Evolutionary conservation across 768 basidiomycete species (phyloP).

Genomic region (Kockovaella imperatae): DNA sequence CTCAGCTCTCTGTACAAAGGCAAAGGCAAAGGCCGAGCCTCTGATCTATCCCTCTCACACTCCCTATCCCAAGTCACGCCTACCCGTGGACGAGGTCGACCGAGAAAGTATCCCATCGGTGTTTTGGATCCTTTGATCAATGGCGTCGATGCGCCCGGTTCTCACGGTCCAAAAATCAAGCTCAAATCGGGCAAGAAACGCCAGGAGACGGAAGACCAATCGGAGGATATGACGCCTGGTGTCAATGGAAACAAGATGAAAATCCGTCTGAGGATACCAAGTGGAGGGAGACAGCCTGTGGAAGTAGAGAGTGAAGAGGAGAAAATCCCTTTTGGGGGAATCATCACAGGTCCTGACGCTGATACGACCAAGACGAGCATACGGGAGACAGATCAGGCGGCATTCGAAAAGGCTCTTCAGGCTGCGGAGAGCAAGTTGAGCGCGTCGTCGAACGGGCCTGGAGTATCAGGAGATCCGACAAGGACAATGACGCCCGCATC

Average conservation of each 20-base stretch:
- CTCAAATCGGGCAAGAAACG: slow-evolving; percentile 44
- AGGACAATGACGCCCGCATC: slow-evolving; percentile 3
- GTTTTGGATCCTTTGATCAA: too few relatives aligned
- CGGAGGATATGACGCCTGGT: neutral
- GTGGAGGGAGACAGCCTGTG: slow-evolving; percentile 48
- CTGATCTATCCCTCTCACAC: slow-evolving; percentile 42
- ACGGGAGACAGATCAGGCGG: slow-evolving; percentile 54
- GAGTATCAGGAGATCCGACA: slow-evolving; percentile 23
- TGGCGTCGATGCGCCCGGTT: slow-evolving; percentile 49
- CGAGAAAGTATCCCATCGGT: too few relatives aligned
- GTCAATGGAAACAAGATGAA: slow-evolving; percentile 6
- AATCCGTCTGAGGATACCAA: slow-evolving; percentile 22
- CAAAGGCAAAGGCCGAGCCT: slow-evolving; percentile 28
- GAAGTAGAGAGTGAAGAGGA: slow-evolving; percentile 49
- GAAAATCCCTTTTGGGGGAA: slow-evolving; percentile 73
- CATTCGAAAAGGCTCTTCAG: slow-evolving; percentile 66
- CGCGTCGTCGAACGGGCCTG: too few relatives aligned
- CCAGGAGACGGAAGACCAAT: neutral
- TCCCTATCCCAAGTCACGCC: neutral
- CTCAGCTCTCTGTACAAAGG: slow-evolving; percentile 9
- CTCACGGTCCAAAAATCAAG: slow-evolving; percentile 59
- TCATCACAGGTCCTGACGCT: slow-evolving; percentile 61
- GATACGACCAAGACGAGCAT: slow-evolving; percentile 66
- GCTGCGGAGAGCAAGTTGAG: slow-evolving; percentile 57
- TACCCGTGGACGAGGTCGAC: slow-evolving; percentile 3